Percentiles rank a stretch among this genome's conserved stretches.
Evolutionary conservation across 345 rosid genomes (phyloP).

Genomic region (Geranium brycei): DNA sequence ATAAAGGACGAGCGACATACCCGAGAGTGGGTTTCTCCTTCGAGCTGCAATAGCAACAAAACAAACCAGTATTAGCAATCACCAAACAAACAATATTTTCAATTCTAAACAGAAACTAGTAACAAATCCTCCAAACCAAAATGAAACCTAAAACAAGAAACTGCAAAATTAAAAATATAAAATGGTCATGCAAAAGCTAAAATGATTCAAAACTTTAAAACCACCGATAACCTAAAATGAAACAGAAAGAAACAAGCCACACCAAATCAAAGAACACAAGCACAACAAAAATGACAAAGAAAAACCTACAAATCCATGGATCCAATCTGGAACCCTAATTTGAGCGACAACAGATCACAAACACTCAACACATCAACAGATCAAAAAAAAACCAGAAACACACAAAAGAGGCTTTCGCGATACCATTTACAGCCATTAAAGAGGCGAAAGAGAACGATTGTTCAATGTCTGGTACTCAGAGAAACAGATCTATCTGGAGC

Average conservation of each 20-base stretch:
- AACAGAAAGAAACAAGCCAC: too few species aligned
- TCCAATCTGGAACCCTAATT: not conserved
- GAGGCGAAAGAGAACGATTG: not conserved
- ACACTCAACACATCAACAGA: not conserved
- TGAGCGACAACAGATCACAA: not conserved
- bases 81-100: not conserved
- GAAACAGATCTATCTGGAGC: not conserved
- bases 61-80: not conserved
- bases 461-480: not conserved
- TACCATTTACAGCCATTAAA: too few species aligned
- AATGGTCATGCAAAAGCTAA: too few species aligned
- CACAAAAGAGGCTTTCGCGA: too few species aligned
- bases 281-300: too few species aligned
- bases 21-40: conserved; percentile 96
- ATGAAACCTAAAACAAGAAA: too few species aligned
- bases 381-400: not conserved
- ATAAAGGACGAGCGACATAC: conserved; percentile 12
- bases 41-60: conserved; percentile 38
- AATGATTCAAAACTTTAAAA: too few species aligned
- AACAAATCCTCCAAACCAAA: not conserved
- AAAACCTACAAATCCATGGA: too few species aligned
- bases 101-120: not conserved
- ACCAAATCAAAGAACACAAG: too few species aligned
- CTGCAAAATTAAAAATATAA: too few species aligned
- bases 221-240: too few species aligned